Conservation (phyloP, 352 stramenopile genomes). For the Globisporangium spinosum region DNA sequence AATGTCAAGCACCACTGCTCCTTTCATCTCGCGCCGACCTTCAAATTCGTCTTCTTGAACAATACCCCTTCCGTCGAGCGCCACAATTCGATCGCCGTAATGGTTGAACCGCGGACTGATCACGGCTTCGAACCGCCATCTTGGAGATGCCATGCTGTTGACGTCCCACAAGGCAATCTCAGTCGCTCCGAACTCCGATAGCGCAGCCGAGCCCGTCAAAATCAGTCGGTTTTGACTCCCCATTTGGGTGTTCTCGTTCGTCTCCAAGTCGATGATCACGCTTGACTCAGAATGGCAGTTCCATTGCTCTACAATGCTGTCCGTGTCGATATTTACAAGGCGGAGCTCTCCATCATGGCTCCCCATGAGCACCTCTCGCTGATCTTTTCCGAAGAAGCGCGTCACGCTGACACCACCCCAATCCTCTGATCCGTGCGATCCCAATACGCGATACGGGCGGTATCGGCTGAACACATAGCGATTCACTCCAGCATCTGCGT, state of each 20-base stretch:
- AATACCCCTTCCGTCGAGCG: conserved; percentile 45
- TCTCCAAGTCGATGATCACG: conserved; percentile 63
- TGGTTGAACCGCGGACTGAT: conserved; percentile 73
- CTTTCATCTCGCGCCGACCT: conserved; percentile 28
- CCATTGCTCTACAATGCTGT: conserved; percentile 73
- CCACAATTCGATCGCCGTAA: conserved; percentile 69
- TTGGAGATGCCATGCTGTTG: conserved; percentile 50
- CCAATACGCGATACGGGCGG: conserved; percentile 57
- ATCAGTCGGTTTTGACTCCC: conserved; percentile 47
- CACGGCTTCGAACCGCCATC: conserved; percentile 61
- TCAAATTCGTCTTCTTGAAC: conserved; percentile 35
- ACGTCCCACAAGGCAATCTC: conserved; percentile 78
- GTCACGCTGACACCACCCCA: conserved; percentile 60
- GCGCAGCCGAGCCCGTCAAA: conserved; percentile 45
- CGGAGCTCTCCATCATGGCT: conserved; percentile 70
- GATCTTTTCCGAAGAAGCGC: conserved; percentile 60
- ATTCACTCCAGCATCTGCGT: conserved; percentile 65
- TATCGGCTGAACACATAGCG: conserved; percentile 81
- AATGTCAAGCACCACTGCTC: conserved; percentile 66
- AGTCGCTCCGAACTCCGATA: conserved; percentile 45
- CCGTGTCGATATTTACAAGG: conserved; percentile 54
- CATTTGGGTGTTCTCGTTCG: conserved; percentile 60
- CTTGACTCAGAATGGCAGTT: conserved; percentile 68
- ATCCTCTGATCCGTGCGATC: conserved; percentile 43
- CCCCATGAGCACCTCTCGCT: conserved; percentile 66